Conservation (phyloP, 2,329 filamentous ascomycete genomes). For the Calonectria pseudoturangicola region DNA sequence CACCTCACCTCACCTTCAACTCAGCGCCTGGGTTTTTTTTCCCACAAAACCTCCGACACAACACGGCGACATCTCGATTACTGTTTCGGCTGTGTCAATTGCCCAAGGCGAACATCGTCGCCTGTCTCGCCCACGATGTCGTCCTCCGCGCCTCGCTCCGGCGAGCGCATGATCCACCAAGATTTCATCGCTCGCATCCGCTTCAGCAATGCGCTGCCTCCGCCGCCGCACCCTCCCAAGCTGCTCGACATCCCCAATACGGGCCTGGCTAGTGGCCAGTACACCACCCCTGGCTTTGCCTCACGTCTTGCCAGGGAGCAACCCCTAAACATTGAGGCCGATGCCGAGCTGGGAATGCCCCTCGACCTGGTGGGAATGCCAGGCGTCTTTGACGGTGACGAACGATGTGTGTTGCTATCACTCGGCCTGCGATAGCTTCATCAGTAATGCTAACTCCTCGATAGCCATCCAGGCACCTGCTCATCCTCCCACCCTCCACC, state of each 20-base stretch:
- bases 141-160: constrained; percentile 59
- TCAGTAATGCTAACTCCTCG: constrained; percentile 36
- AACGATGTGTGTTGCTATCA: constrained; percentile 80
- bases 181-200: constrained; percentile 98
- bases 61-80: constrained; percentile 2
- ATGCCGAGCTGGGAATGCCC: constrained; percentile 98
- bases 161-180: constrained; percentile 84
- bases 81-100: constrained; percentile 21
- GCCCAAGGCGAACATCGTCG: constrained; percentile 41
- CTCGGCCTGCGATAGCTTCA: not conserved
- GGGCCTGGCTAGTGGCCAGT: constrained; percentile 89
- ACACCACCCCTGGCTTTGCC: constrained; percentile 92
- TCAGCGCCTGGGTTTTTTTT: constrained; percentile 31
- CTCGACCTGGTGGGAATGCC: constrained; percentile 96
- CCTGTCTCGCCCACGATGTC: constrained; percentile 44
- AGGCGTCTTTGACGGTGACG: constrained; percentile 94
- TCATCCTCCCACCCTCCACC: constrained; percentile 82
- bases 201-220: constrained; percentile 96
- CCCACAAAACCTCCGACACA: constrained; percentile 11
- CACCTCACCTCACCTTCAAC: constrained; percentile 36
- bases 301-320: constrained; percentile 93
- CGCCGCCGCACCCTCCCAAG: constrained; percentile 95
- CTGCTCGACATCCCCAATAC: constrained; percentile 97
- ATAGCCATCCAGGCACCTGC: constrained; percentile 88
- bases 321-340: constrained; percentile 95